These are phyloP conservation scores for Bryoglossum gracile DNA, from an alignment of 495 filamentous ascomycete species.

Conservation along the genomic window DNA sequence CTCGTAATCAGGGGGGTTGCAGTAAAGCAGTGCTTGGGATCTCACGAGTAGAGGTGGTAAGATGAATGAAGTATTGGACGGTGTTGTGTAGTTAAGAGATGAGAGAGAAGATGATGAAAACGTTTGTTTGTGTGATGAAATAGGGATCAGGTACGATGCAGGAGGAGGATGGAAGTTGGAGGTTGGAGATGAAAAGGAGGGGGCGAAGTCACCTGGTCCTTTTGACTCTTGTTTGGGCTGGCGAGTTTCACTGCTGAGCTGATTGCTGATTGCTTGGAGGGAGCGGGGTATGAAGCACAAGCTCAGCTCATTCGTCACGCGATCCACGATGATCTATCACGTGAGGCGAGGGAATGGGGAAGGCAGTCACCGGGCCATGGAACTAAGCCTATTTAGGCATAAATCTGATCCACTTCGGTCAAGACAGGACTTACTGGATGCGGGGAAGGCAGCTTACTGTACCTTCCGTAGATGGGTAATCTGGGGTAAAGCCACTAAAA, in stretches of 20 bases:
- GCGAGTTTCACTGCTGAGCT: slow-evolving; percentile 3
- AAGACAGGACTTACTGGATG: no score
- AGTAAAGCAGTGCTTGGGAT: slow-evolving; percentile 4
- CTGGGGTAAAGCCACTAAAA: neutral
- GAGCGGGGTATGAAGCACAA: slow-evolving; percentile 9
- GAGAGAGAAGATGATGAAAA: no score
- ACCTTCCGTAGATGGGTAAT: no score
- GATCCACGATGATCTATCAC: slow-evolving; percentile 6
- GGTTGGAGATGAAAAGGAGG: neutral
- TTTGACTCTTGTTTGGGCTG: no score
- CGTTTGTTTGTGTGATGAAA: slow-evolving; percentile 12
- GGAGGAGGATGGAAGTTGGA: slow-evolving; percentile 5
- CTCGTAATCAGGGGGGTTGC: slow-evolving; percentile 6
- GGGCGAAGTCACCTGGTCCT: neutral
- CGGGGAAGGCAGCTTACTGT: neutral
- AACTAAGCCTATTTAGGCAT: slow-evolving; percentile 3
- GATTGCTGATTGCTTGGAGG: no score
- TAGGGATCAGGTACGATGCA: slow-evolving; percentile 25
- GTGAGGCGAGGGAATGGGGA: neutral
- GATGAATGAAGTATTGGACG: neutral
- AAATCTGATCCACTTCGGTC: neutral
- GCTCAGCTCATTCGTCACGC: slow-evolving; percentile 3
- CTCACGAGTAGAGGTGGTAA: neutral
- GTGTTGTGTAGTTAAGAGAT: neutral
- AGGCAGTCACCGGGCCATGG: neutral